Conservation (phyloP, 139 green algal genomes). For the Trebouxia sp. region DNA sequence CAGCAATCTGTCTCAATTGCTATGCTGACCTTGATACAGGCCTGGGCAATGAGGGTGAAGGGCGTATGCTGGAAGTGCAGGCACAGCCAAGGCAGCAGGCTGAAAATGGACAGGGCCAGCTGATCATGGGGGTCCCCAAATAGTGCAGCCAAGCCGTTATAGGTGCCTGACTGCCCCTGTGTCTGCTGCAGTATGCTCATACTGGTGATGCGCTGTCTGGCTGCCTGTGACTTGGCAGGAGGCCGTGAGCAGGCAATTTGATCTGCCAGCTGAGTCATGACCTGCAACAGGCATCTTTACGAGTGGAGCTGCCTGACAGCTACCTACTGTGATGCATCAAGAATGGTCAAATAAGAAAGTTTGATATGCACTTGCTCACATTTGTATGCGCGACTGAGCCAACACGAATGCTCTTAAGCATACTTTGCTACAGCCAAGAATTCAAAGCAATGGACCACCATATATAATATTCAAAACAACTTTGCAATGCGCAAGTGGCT, state of each 20-base stretch:
- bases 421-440: too few relatives aligned
- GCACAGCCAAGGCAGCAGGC: slow-evolving; percentile 75
- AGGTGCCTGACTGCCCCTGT: not conserved
- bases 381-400: too few relatives aligned
- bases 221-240: not conserved
- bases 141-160: slow-evolving; percentile 49
- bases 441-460: too few relatives aligned
- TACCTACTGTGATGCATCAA: too few relatives aligned
- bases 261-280: slow-evolving; percentile 35
- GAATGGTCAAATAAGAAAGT: too few relatives aligned
- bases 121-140: slow-evolving; percentile 66
- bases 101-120: slow-evolving; percentile 67
- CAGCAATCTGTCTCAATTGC: not conserved
- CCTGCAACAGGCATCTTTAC: not conserved
- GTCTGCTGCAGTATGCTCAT: not conserved
- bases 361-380: too few relatives aligned
- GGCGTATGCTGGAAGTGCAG: slow-evolving; percentile 51
- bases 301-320: not conserved
- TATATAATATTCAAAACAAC: too few relatives aligned
- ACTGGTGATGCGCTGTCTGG: not conserved
- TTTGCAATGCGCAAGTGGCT: too few relatives aligned
- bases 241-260: slow-evolving; percentile 22
- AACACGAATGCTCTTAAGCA: too few relatives aligned
- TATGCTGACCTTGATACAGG: slow-evolving; percentile 36
- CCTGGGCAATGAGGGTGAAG: not conserved